phyloP scores from a whole-genome alignment of 202 grass and related monocot genomes.

The Cymbopogon flexuosus region DNA sequence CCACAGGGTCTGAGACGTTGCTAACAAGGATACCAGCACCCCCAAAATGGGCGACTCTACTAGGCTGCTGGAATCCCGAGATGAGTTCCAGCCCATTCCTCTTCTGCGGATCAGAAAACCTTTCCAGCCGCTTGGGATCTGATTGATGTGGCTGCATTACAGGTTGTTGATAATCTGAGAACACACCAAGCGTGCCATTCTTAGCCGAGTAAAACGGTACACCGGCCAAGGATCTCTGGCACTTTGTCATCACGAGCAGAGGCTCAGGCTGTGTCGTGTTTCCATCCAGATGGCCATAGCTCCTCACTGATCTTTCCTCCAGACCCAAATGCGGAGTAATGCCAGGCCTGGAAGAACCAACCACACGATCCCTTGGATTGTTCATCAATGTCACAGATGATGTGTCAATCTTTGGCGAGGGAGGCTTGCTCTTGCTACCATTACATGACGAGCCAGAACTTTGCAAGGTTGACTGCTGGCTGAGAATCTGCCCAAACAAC shows the following conservation, averaged over 20 bases:
- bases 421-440: slow-evolving; percentile 41
- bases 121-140: slow-evolving; percentile 38
- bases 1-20: slow-evolving; percentile 52
- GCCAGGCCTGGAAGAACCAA: slow-evolving; percentile 33
- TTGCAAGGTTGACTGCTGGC: slow-evolving; percentile 50
- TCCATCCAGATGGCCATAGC: slow-evolving; percentile 48
- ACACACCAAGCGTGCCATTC: slow-evolving; percentile 37
- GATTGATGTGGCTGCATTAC: slow-evolving; percentile 36
- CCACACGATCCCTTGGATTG: slow-evolving; percentile 32
- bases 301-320: slow-evolving; percentile 37
- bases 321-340: slow-evolving; percentile 27
- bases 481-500: slow-evolving; percentile 74
- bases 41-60: slow-evolving; percentile 33
- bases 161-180: slow-evolving; percentile 48
- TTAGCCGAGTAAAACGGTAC: slow-evolving; percentile 66
- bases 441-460: slow-evolving; percentile 37
- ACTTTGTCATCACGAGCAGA: slow-evolving; percentile 43
- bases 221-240: slow-evolving; percentile 40
- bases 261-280: slow-evolving; percentile 43
- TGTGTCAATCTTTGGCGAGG: slow-evolving; percentile 29
- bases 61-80: slow-evolving; percentile 53
- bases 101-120: slow-evolving; percentile 48
- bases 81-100: slow-evolving; percentile 45
- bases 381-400: slow-evolving; percentile 22
- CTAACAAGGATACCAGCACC: slow-evolving; percentile 48